Evolutionary conservation across 768 basidiomycete species (phyloP).

Genomic region (Russula sp.): DNA sequence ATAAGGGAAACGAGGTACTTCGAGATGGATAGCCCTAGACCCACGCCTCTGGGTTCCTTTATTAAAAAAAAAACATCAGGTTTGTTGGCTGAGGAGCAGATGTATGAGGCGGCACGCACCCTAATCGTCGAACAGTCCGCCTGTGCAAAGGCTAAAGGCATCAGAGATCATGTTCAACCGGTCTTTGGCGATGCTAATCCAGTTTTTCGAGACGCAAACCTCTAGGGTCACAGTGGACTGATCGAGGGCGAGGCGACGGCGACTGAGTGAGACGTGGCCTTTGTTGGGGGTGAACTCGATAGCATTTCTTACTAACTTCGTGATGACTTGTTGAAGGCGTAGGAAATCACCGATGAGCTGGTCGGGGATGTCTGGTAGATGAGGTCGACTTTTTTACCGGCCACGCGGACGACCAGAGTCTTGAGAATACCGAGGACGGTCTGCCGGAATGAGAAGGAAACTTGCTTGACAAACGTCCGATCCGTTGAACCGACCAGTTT

Average conservation of each 20-base stretch:
- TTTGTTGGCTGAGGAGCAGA: background rate
- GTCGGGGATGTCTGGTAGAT: constrained; percentile 96
- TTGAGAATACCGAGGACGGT: constrained; percentile 95
- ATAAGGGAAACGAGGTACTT: constrained; percentile 97
- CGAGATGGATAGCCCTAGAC: constrained; percentile 94
- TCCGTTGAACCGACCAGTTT: too few relatives aligned
- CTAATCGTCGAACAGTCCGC: constrained; percentile 97
- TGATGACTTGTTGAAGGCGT: constrained; percentile 91
- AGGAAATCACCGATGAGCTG: constrained; percentile 96
- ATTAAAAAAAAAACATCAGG: background rate
- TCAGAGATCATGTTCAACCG: constrained; percentile 98
- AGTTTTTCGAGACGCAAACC: constrained; percentile 96
- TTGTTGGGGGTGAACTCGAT: constrained; percentile 92
- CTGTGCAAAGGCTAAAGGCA: constrained; percentile 98
- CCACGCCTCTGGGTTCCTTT: constrained; percentile 98
- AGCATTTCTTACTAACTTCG: constrained; percentile 92
- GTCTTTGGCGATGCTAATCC: constrained; percentile 97
- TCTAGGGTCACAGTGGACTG: constrained; percentile 86
- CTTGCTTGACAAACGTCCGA: constrained; percentile 99
- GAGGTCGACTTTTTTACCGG: constrained; percentile 93
- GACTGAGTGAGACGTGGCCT: constrained; percentile 89
- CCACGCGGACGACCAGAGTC: constrained; percentile 97
- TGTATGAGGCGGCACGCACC: constrained; percentile 43
- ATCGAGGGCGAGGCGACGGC: constrained; percentile 71
- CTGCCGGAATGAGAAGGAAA: constrained; percentile 92